phyloP scores from a whole-genome alignment of 2,329 filamentous ascomycete species.

The Teratosphaeria epicoccoides region DNA sequence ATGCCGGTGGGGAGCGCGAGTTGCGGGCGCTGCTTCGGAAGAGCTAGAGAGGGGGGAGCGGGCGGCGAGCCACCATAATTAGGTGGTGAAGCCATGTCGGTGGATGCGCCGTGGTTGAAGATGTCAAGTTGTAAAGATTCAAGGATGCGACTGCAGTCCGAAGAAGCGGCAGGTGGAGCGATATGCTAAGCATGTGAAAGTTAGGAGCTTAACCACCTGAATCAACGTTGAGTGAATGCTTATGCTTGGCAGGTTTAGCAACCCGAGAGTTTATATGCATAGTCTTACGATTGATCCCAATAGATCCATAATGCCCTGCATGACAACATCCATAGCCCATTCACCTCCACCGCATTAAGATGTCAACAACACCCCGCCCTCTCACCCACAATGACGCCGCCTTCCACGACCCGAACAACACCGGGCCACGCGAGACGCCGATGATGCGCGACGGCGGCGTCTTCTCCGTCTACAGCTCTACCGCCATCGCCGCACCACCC shows the following conservation, averaged over 20 bases:
- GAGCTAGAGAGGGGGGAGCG: slow-evolving; percentile 9
- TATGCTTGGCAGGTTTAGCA: background rate
- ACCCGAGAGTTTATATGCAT: no score
- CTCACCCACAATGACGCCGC: slow-evolving; percentile 2
- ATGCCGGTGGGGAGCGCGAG: slow-evolving; percentile 41
- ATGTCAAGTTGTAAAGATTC: background rate
- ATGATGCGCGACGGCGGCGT: slow-evolving; percentile 22
- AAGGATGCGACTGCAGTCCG: background rate
- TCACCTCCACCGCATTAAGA: background rate
- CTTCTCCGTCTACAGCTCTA: slow-evolving; percentile 25
- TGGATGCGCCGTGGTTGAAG: background rate
- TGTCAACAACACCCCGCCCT: slow-evolving; percentile 1
- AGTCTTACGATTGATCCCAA: no score
- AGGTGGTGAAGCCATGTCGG: slow-evolving; percentile 5
- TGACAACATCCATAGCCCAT: background rate
- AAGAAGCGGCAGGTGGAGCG: background rate
- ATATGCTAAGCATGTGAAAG: background rate
- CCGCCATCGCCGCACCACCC: slow-evolving; percentile 31
- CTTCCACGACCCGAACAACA: slow-evolving; percentile 19
- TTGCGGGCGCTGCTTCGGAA: slow-evolving; percentile 51
- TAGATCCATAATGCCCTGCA: background rate
- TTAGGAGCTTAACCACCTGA: background rate
- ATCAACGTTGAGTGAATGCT: background rate
- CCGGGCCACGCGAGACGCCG: slow-evolving; percentile 18
- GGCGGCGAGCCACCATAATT: background rate